Evolutionary conservation across 345 rosid species (phyloP), one percentile per base, ranked within the genome.

Genomic region (Clausena lansium): DNA sequence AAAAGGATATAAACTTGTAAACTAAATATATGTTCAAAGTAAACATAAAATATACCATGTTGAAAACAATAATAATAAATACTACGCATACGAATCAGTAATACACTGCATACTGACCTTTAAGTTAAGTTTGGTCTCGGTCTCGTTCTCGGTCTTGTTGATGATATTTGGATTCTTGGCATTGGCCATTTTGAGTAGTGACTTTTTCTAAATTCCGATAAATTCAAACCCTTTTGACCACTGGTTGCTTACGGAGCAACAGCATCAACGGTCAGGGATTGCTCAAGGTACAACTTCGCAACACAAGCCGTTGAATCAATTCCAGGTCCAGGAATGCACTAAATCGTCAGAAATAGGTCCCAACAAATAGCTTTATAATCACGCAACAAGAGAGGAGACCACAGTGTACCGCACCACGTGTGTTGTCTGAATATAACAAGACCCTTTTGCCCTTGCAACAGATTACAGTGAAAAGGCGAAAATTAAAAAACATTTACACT

Each of bases 251-350:
- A 7, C 10, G 20, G 38, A 71, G 80, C 76, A 77, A 25, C 81
- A 64, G 60, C 60, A 80, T 84, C 74, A 25, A 79, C 82, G 88
- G 87, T 75, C 82, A 75, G 86, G 86, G 87, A 65, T 78, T 63
- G 70, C 15, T 71, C 28, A 22, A 3, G 64, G 24, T 24, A 11
- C 14, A 69, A 78, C 25, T 41, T 60, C 50, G 38, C 71, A 63
- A 71, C 67, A 75, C 67, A 8, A 59, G 28, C 70, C 65, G 79
- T 73, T 39, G 3, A 59, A 77, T 9, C 28, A 39, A 33, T 28
- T 4, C n/a, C 28, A 33, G n/a, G 24, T 7, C n/a, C 33, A 59
- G 33, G 54, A 36, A 5, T n/a, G 19, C 67, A 25, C 15, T 30
- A 28, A 30, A 9, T 70, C 61, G 41, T 70, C 54, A 50, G 22